phyloP scores from a whole-genome alignment of 2,329 filamentous ascomycete genomes.

The Monosporascus sp. region DNA sequence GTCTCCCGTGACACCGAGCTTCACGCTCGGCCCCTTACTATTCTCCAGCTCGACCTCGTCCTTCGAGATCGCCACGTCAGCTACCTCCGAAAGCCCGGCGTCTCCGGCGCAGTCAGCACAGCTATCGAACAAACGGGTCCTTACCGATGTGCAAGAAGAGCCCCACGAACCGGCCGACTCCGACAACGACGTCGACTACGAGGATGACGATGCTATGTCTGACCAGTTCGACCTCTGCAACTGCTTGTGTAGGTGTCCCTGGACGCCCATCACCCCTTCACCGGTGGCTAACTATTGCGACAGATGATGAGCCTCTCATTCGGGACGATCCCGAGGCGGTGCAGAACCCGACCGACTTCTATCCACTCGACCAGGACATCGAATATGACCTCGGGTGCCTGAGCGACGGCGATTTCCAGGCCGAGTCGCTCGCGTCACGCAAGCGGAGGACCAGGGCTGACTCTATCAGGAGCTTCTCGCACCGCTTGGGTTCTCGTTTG shows the following conservation, averaged over 20 bases:
- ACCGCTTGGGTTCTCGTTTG: conserved; percentile 60
- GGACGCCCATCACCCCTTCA: conserved; percentile 1
- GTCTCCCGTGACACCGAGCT: conserved; percentile 67
- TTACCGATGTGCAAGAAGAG: conserved; percentile 84
- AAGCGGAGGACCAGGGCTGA: conserved; percentile 54
- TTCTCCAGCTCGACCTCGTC: conserved; percentile 76
- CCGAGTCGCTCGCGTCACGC: conserved; percentile 43
- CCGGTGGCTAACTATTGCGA: conserved; percentile 16
- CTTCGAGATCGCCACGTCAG: conserved; percentile 55
- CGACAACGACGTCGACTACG: conserved; percentile 47
- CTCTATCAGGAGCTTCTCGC: conserved; percentile 56
- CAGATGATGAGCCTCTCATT: conserved; percentile 58
- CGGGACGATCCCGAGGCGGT: conserved; percentile 46
- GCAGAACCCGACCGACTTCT: conserved; percentile 29
- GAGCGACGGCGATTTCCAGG: conserved; percentile 55
- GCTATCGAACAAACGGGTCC: conserved; percentile 57
- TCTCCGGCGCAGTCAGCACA: conserved; percentile 45
- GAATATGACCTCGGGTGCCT: conserved; percentile 65
- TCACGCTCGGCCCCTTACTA: conserved; percentile 58
- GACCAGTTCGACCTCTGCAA: conserved; percentile 48
- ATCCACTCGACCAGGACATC: conserved; percentile 40
- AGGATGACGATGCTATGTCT: conserved; percentile 40
- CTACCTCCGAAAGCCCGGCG: conserved; percentile 45
- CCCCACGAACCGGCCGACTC: conserved; percentile 58
- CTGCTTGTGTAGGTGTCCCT: conserved; percentile 65